Evolutionary conservation across 1,139 yeast genomes (phyloP), one percentile per base, ranked within the genome.

Genomic region (Saccharomyces hybrid): DNA sequence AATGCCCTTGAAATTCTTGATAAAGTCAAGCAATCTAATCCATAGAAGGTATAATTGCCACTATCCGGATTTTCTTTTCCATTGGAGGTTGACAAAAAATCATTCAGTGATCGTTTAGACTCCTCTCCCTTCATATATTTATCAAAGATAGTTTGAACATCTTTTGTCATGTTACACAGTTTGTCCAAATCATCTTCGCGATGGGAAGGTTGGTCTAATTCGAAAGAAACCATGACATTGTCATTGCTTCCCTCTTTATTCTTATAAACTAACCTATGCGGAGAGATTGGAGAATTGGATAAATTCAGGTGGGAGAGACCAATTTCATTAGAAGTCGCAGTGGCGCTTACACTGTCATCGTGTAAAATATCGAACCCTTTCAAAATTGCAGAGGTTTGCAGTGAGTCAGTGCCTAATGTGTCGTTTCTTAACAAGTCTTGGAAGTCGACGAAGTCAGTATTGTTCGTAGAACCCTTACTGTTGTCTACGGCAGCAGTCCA

Each of bases 31-130:
- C 59, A 55, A 49, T 65, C 67, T 25, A 66, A 47, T 38, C 73
- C 75, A 56, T 71, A 72, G 52, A 71, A 68, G 0, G 74, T 64
- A 54, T 71, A 72, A 25, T 72, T 70, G 55, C 60, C 58, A 32
- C 55, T 57, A 48, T 51, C 54, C 78, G 41, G 56, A 29, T 48
- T 52, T 38, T 54, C 57, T 46, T 58, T 53, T 19, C 53, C 38
- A 25, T 49, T 47, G 7, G 42, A 14, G 4, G 55, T 53, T 25
- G 56, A 54, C 32, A 54, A 29, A 51, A 19, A 49, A 19, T 47
- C 34, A 3, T 42, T 32, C 8, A 34, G 34, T 1, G 42, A 31
- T 25, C 42, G 28, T 5, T 29, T 29, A 14, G 48, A 46, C 27
- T 31, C 48, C 14, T 51, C 50, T 28, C 48, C 49, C 29, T 51